A percentile compares a stretch with the other conserved stretches of the same genome.
Evolutionary conservation across 2,329 filamentous ascomycete species (phyloP).

Genomic region (Salinomyces thailandicus): DNA sequence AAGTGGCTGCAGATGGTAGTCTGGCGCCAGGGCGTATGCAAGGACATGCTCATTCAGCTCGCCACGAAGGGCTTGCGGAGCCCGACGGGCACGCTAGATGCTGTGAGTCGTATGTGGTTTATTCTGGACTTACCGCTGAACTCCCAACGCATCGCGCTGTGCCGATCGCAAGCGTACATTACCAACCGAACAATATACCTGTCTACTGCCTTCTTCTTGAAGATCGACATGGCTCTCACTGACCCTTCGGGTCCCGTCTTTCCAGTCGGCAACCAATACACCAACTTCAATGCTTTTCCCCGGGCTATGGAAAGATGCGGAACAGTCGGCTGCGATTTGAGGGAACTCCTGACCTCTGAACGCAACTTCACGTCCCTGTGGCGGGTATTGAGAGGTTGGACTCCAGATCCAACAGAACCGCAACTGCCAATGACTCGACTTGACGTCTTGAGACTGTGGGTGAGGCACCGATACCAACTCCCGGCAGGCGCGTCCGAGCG

Average conservation of each 20-base stretch:
- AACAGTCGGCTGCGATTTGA: slow-evolving; percentile 33
- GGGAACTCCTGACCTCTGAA: slow-evolving; percentile 41
- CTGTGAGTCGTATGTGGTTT: slow-evolving; percentile 57
- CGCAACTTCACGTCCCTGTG: slow-evolving; percentile 35
- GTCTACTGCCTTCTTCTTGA: slow-evolving; percentile 56
- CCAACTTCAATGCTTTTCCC: slow-evolving; percentile 4
- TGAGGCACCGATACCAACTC: slow-evolving; percentile 46
- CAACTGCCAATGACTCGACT: slow-evolving; percentile 23
- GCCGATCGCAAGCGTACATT: slow-evolving; percentile 47
- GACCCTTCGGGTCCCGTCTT: slow-evolving; percentile 41
- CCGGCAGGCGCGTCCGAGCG: slow-evolving; percentile 15
- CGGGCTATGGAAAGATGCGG: slow-evolving; percentile 5
- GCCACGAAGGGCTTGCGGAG: slow-evolving; percentile 45
- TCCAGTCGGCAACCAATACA: slow-evolving; percentile 7
- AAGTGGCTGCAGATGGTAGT: slow-evolving; percentile 59
- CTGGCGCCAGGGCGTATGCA: slow-evolving; percentile 45
- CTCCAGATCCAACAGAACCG: slow-evolving; percentile 30
- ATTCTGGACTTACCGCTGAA: slow-evolving; percentile 57
- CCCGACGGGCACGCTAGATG: slow-evolving; percentile 15
- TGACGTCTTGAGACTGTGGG: slow-evolving; percentile 47
- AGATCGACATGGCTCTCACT: slow-evolving; percentile 60
- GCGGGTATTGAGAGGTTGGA: slow-evolving; percentile 48
- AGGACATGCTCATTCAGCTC: slow-evolving; percentile 54
- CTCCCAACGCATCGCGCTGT: slow-evolving; percentile 41
- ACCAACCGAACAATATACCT: slow-evolving; percentile 50